These are phyloP conservation scores for Rubia tinctorum DNA, from an alignment of 305 asterid species.

Conservation along the genomic window DNA sequence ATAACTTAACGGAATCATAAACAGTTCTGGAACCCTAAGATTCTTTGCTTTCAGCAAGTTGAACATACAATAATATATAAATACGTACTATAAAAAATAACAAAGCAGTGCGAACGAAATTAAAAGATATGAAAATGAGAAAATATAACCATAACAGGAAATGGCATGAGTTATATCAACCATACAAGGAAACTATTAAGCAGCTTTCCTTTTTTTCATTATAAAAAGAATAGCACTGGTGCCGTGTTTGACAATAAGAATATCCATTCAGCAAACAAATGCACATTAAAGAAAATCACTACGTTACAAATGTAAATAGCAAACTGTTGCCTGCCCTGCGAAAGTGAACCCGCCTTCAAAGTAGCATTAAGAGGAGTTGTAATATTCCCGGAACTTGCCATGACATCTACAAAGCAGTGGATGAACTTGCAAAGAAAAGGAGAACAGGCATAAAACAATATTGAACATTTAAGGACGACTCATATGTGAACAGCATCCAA, in stretches of 20 bases:
- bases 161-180: background rate
- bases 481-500: conserved; percentile 45
- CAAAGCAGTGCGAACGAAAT: background rate
- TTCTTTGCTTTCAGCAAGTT: background rate
- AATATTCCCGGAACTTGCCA: conserved; percentile 81
- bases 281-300: conserved; percentile 35
- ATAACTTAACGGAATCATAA: background rate
- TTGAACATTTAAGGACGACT: conserved; percentile 33
- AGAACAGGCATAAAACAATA: conserved; percentile 49
- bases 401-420: conserved; percentile 91
- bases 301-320: conserved; percentile 45
- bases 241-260: conserved; percentile 22
- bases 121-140: background rate
- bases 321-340: conserved; percentile 81
- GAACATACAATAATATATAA: background rate
- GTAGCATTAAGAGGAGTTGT: conserved; percentile 74
- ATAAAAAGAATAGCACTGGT: background rate
- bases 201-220: background rate
- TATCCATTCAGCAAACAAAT: conserved; percentile 26
- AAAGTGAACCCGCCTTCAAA: conserved; percentile 85
- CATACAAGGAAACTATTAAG: background rate
- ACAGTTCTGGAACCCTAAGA: background rate
- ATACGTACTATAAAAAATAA: background rate
- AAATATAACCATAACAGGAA: background rate
- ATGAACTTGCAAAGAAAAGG: conserved; percentile 82